Evolutionary conservation across 305 asterid species (phyloP).

Genomic region (Fraxinus baroniana): DNA sequence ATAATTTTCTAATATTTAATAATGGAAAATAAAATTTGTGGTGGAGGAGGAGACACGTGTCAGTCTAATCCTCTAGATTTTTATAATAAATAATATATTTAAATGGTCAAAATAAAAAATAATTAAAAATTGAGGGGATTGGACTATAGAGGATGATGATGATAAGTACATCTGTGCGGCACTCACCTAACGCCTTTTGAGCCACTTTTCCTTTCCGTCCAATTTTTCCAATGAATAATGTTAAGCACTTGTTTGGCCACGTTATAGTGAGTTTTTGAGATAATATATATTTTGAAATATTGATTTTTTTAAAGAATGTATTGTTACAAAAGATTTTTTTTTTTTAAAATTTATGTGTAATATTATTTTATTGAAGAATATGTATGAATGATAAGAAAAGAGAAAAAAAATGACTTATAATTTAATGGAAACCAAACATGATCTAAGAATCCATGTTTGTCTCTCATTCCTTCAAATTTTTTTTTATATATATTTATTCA

Average conservation of each 20-base stretch:
- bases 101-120: background rate
- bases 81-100: background rate
- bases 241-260: background rate
- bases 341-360: no score
- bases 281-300: background rate
- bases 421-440: no score
- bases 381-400: no score
- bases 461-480: no score
- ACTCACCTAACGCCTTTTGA: background rate
- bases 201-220: background rate
- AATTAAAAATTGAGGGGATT: background rate
- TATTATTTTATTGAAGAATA: no score
- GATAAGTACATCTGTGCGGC: background rate
- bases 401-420: no score
- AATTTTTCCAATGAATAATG: background rate
- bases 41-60: background rate
- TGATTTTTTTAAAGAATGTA: no score
- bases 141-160: background rate
- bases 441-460: no score
- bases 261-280: background rate
- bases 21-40: background rate
- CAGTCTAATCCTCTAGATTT: background rate
- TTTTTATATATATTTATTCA: no score
- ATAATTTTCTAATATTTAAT: background rate
- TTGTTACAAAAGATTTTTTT: no score